Percentiles rank a stretch among this genome's conserved stretches.
phyloP scores from a whole-genome alignment of 2,329 filamentous ascomycete genomes.

The Neurospora sp. region DNA sequence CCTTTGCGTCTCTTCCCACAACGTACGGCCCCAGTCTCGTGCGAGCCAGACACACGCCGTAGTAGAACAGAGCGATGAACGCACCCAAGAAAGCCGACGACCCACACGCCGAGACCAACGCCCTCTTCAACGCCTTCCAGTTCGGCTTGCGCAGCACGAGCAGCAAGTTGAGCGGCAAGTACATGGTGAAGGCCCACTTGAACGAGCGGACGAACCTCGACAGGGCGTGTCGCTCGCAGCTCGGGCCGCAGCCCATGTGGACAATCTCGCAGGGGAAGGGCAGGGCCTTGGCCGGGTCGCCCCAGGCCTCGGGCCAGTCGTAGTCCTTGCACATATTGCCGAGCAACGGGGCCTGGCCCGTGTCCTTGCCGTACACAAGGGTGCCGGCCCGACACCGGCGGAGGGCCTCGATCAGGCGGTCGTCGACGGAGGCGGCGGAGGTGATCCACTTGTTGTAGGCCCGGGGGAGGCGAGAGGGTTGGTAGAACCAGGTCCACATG shows the following conservation, averaged over 20 bases:
- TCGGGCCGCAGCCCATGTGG: conserved; percentile 67
- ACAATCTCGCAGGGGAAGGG: conserved; percentile 79
- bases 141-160: conserved; percentile 45
- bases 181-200: conserved; percentile 65
- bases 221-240: conserved; percentile 64
- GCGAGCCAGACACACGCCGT: conserved; percentile 69
- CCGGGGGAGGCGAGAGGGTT: conserved; percentile 57
- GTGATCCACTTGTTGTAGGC: conserved; percentile 77
- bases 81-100: conserved; percentile 70
- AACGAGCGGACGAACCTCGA: conserved; percentile 60
- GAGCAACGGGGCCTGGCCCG: conserved; percentile 58
- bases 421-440: conserved; percentile 65
- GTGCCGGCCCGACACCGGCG: conserved; percentile 53
- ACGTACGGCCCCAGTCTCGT: conserved; percentile 63
- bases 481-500: conserved; percentile 87
- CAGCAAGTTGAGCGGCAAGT: conserved; percentile 65
- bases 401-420: conserved; percentile 64
- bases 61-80: conserved; percentile 76
- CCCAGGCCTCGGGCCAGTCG: conserved; percentile 58
- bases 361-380: conserved; percentile 65
- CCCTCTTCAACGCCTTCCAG: conserved; percentile 33
- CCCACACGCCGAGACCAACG: conserved; percentile 50
- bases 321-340: conserved; percentile 65
- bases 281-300: conserved; percentile 57
- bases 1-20: conserved; percentile 40